Base-by-base conservation (phyloP, 768 basidiomycete species). In the Trametes punicea region DNA sequence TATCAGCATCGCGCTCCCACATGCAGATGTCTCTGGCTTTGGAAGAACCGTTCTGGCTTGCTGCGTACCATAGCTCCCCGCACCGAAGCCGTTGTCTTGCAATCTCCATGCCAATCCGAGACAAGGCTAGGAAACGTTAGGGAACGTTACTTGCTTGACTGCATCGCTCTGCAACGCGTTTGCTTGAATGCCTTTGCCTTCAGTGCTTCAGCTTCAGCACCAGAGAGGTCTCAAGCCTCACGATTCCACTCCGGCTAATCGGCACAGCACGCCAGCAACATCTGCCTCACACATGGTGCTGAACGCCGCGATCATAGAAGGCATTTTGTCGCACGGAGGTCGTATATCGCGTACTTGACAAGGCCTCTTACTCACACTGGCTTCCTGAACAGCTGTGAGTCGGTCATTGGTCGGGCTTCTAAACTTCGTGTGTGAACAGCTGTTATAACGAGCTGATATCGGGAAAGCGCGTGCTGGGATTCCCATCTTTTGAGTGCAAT, bases 371-470 rank as follows among this genome's bases (percentile, higher is more conserved):
- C 57, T 58, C 51, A 52, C 57, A 47, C 39, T 46, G 45, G 44
- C 56, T 57, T 57, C 56, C 20, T 27, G 36, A 40, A 51, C 50
- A 31, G 44, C 50, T 57, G 51, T 44, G 29, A 20, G 31, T 13
- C 51, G 51, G 57, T 41, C 57, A 58, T 58, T 58, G 57, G 57
- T 30, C 57, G 51, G 52, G 46, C 51, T 58, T 42, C 57, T 26
- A 2, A 11, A 41, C 29, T 47, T 47, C 40, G 23, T 52, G 57
- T 58, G 57, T 53, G 57, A 58, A 58, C 41, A 38, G 29, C 51
- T 36, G 46, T 53, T 42, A 47, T 42, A 48, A 53, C 39, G 44
- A 53, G 46, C 57, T 58, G 56, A 58, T 58, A 53, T 39, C 51
- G 46, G 51, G 23, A 20, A 23, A n/a, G 39, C 41, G 57, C 51